Conservation (phyloP, 768 basidiomycete species). For the Suillus cothurnatus region DNA sequence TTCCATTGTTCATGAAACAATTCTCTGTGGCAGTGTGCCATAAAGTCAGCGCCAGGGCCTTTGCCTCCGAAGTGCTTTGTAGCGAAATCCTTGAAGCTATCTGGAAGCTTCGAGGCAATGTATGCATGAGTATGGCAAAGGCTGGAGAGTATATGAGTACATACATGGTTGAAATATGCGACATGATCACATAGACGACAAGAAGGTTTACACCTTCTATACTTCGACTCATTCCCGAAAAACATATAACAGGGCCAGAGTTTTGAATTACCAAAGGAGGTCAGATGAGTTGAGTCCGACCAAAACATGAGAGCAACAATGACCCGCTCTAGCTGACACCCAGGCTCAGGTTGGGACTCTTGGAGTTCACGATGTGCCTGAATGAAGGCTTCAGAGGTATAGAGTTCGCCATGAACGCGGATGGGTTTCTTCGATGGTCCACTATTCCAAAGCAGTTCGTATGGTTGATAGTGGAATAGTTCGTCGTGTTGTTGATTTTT, state of each 20-base stretch:
- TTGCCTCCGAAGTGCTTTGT: constrained; percentile 4
- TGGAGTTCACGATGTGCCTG: constrained; percentile 21
- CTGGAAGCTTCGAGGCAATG: constrained; percentile 13
- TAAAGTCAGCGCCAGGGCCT: not conserved
- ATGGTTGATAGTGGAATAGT: constrained; percentile 25
- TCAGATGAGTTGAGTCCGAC: constrained; percentile 36
- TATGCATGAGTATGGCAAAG: not conserved
- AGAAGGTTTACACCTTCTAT: constrained; percentile 20
- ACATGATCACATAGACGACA: constrained; percentile 13
- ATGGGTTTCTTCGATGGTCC: not conserved
- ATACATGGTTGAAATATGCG: constrained; percentile 14
- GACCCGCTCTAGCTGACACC: constrained; percentile 15
- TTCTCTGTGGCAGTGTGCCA: not conserved
- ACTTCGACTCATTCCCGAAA: constrained; percentile 25
- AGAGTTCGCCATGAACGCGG: constrained; percentile 22
- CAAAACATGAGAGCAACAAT: constrained; percentile 30
- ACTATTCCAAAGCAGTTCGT: constrained; percentile 17
- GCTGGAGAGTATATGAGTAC: not conserved
- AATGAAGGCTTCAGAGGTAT: constrained; percentile 19
- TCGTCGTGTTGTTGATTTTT: constrained; percentile 7
- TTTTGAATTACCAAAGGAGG: constrained; percentile 31
- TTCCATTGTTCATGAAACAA: not conserved
- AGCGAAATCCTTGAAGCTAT: constrained; percentile 17
- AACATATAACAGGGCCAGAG: constrained; percentile 29
- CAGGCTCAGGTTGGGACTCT: constrained; percentile 15